Evolutionary conservation across 495 filamentous ascomycete genomes (phyloP), one percentile per base, ranked within the genome.

Genomic region (Xylaria bambusicola): DNA sequence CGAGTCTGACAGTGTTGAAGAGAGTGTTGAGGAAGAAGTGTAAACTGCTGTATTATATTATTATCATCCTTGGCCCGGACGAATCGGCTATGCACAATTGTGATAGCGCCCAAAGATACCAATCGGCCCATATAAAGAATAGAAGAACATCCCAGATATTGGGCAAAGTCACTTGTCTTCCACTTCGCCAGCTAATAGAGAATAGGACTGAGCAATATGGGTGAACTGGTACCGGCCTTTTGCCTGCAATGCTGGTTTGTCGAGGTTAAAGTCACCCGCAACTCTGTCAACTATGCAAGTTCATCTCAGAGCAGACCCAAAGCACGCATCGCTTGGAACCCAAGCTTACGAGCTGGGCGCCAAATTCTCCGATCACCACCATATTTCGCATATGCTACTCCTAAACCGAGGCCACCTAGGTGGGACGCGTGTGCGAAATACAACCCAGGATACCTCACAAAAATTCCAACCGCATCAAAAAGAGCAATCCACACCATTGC

Each of bases 1-100:
- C 69, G 67, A 72, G 67, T 64, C 60, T 31, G 56, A 66, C 24
- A 61, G 58, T 31, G 46, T 58, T n/a, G 58, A 60, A 40, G 46
- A 44, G 0, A 61, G 51, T 40, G 46, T 58, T 9, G 58, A 60
- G 49, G 46, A 60, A 6, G 57, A 60, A 18, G 57, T 9, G 31
- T 52, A 60, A 40, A 20, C n/a, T 21, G 21, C n/a, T 33, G 31
- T 47, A 47, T 53, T 21, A 38, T 45, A 33, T 51, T 24, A 46
- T 52, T 17, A 45, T 35, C 31, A 36, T 36, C n/a, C 10, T 44
- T 38, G 31, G 17, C 21, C 5, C 3, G 36, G 36, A 15, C 36
- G 8, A 6, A 38, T 38, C 15, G 36, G 36, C 36, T 24, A 49
- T 33, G 27, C 35, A 20, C 1, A 49, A 10, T 20, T 45, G 35